phyloP scores from a whole-genome alignment of 768 basidiomycete species.

The Lyophyllum decastes region DNA sequence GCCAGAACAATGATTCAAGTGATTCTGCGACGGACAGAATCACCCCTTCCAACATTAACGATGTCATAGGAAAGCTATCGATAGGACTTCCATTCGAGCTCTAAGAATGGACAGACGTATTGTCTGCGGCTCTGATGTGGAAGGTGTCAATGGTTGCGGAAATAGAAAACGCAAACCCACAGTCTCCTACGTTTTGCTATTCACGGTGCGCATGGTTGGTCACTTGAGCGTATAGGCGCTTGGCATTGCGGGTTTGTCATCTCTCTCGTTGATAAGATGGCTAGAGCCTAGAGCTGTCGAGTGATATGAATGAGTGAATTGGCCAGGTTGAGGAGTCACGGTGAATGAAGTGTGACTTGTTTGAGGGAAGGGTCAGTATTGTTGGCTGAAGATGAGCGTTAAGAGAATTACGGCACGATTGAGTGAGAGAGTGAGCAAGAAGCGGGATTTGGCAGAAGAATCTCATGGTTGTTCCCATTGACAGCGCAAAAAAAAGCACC shows the following conservation, averaged over 20 bases:
- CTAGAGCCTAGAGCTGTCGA: background rate
- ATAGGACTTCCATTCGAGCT: background rate
- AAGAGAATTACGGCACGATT: background rate
- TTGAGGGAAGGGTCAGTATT: background rate
- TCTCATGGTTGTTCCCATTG: background rate
- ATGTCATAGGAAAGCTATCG: background rate
- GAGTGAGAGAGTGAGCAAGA: background rate
- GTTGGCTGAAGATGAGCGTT: background rate
- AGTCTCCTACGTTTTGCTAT: background rate
- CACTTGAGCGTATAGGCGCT: background rate
- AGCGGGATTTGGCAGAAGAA: background rate
- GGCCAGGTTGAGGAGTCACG: background rate
- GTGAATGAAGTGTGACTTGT: background rate
- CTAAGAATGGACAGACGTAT: background rate
- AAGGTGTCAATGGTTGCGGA: background rate
- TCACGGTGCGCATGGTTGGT: background rate
- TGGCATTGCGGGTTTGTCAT: background rate
- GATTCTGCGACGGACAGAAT: background rate
- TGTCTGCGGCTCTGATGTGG: background rate
- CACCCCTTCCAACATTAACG: background rate
- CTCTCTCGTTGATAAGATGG: background rate
- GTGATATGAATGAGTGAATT: background rate
- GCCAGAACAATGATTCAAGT: background rate
- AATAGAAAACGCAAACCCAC: background rate
- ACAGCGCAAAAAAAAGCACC: background rate